These are phyloP conservation scores for Ogataea populi-albae DNA, from an alignment of 805 yeast species.

Conservation along the genomic window DNA sequence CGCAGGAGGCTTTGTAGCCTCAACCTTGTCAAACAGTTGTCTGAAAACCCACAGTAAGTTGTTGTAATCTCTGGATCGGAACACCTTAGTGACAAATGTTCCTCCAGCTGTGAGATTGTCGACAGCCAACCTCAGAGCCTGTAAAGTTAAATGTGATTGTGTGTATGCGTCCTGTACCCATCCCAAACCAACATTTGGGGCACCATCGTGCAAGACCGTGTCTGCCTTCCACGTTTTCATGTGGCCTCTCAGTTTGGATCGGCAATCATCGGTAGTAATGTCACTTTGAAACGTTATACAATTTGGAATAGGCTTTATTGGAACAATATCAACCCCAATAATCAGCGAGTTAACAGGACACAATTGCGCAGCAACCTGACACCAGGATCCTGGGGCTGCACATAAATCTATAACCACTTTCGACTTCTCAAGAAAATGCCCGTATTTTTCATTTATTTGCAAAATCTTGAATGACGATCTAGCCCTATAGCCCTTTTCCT, in stretches of 20 bases:
- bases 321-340: constrained; percentile 98
- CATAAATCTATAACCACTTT: constrained; percentile 96
- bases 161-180: constrained; percentile 99
- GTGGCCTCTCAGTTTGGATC: constrained; percentile 90
- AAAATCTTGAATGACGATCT: constrained; percentile 96
- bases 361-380: constrained; percentile 93
- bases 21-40: constrained; percentile 92
- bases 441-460: constrained; percentile 94
- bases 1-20: constrained; percentile 98
- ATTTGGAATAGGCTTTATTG: constrained; percentile 94
- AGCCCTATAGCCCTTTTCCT: constrained; percentile 97
- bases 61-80: constrained; percentile 98
- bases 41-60: constrained; percentile 97
- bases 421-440: constrained; percentile 90
- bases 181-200: constrained; percentile 99
- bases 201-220: constrained; percentile 98
- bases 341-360: constrained; percentile 93
- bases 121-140: constrained; percentile 89
- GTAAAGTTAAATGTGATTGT: constrained; percentile 92
- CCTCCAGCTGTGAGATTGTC: constrained; percentile 92
- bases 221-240: constrained; percentile 99
- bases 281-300: constrained; percentile 93
- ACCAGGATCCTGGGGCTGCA: constrained; percentile 99
- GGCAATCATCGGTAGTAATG: constrained; percentile 96
- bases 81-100: constrained; percentile 92